phyloP scores from a whole-genome alignment of 1,284 basidiomycete genomes.

The Tilletia setariae region DNA sequence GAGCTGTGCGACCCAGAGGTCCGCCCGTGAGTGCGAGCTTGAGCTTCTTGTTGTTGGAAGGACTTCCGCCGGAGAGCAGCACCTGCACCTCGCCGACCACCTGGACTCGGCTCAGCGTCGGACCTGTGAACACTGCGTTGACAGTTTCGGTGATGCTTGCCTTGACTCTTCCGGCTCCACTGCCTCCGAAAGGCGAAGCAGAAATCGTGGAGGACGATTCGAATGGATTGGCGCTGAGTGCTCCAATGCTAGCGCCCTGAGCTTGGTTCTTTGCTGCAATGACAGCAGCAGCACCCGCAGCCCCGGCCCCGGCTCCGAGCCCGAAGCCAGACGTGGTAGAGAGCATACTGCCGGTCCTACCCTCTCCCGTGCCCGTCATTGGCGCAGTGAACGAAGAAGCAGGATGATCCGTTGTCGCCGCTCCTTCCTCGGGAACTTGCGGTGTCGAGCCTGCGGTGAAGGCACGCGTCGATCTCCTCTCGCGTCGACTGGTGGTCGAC shows the following conservation, averaged over 20 bases:
- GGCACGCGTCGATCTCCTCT: conserved; percentile 50
- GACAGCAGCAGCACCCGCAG: neutral
- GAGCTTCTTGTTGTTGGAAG: conserved; percentile 15
- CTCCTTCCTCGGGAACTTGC: conserved; percentile 16
- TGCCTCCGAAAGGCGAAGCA: conserved; percentile 32
- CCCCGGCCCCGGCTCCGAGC: neutral
- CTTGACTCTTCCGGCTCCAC: conserved; percentile 36
- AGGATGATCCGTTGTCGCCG: neutral
- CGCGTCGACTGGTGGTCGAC: conserved; percentile 54
- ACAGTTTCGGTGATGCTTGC: conserved; percentile 59
- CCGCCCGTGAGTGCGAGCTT: conserved; percentile 51
- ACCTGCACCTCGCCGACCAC: conserved; percentile 59
- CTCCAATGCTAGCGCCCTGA: neutral
- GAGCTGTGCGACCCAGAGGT: conserved; percentile 55
- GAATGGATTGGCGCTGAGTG: conserved; percentile 28
- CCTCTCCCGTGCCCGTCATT: neutral
- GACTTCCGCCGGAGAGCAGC: conserved; percentile 24
- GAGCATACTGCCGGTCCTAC: conserved; percentile 36
- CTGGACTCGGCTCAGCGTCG: conserved; percentile 56
- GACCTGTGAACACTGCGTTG: conserved; percentile 57
- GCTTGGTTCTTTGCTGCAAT: neutral
- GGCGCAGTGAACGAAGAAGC: neutral
- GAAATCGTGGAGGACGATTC: conserved; percentile 25
- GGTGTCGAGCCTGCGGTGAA: neutral
- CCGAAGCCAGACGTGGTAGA: conserved; percentile 27